phyloP scores from a whole-genome alignment of 2,329 filamentous ascomycete species.

The Zopfia rhizophila region DNA sequence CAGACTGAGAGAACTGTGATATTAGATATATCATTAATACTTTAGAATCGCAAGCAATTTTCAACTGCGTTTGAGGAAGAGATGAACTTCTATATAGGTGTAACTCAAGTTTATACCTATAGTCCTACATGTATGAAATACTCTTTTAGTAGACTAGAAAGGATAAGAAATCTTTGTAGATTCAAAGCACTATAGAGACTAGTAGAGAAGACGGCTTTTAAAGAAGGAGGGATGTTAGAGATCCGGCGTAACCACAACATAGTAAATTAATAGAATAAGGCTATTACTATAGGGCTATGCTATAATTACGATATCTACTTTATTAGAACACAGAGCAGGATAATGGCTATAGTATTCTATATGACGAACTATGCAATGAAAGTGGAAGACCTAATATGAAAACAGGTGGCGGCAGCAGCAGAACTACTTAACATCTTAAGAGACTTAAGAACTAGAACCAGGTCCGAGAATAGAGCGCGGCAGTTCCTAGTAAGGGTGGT shows the following conservation, averaged over 20 bases:
- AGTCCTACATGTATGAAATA: slow-evolving; percentile 7
- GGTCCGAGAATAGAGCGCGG: no score
- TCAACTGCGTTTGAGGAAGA: slow-evolving; percentile 3
- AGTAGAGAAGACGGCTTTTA: slow-evolving; percentile 4
- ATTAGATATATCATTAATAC: slow-evolving; percentile 4
- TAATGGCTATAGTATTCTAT: no score
- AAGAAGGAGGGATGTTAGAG: not conserved
- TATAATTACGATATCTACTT: no score
- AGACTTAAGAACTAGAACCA: no score
- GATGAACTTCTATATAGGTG: slow-evolving; percentile 2
- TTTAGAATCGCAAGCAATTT: slow-evolving; percentile 3
- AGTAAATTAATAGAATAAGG: slow-evolving; percentile 7
- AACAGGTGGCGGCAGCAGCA: no score
- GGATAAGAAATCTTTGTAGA: slow-evolving; percentile 3
- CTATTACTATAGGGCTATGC: no score
- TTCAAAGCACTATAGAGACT: slow-evolving; percentile 5
- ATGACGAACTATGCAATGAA: no score
- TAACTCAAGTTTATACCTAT: slow-evolving; percentile 1
- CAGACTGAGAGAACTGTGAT: not conserved
- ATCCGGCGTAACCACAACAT: slow-evolving; percentile 7
- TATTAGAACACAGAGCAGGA: no score
- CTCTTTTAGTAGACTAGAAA: slow-evolving; percentile 1
- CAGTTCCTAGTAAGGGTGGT: no score
- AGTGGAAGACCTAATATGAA: no score
- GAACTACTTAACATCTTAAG: no score